A percentile compares a stretch with the other conserved stretches of the same genome.
These are phyloP conservation scores for Hygrophoropsis aurantiaca DNA, from an alignment of 768 basidiomycete genomes.

Conservation along the genomic window DNA sequence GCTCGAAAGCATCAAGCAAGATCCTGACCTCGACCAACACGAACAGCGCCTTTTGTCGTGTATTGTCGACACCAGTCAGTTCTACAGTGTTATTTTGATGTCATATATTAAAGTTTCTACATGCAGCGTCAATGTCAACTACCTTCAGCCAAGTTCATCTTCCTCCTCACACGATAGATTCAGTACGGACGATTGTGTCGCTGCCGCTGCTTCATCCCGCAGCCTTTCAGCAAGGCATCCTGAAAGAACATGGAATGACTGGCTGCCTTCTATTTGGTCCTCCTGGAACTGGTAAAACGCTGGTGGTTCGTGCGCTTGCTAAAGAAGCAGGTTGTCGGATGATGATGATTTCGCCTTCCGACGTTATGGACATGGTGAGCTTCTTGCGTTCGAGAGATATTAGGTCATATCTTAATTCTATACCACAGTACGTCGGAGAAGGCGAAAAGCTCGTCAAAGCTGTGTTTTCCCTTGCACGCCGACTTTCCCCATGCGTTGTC, in stretches of 20 bases:
- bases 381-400: background rate
- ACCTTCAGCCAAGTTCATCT: constrained; percentile 88
- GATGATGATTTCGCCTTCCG: constrained; percentile 87
- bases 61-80: constrained; percentile 79
- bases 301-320: constrained; percentile 86
- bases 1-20: constrained; percentile 73
- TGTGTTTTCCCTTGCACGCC: constrained; percentile 84
- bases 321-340: constrained; percentile 93
- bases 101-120: constrained; percentile 6
- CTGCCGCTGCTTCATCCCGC: constrained; percentile 83
- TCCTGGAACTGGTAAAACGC: constrained; percentile 90
- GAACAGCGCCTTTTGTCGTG: constrained; percentile 80
- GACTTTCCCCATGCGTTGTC: constrained; percentile 86
- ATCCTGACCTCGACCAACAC: constrained; percentile 74
- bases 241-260: constrained; percentile 89
- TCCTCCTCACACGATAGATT: constrained; percentile 85
- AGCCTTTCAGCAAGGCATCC: constrained; percentile 85
- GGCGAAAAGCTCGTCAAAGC: constrained; percentile 88
- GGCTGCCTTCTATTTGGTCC: constrained; percentile 93
- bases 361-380: constrained; percentile 93
- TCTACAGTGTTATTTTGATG: constrained; percentile 9
- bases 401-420: constrained; percentile 7
- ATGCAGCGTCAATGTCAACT: constrained; percentile 69
- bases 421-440: constrained; percentile 76
- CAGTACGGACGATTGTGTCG: constrained; percentile 88